These are phyloP conservation scores for Carallia pectinifolia DNA, from an alignment of 345 rosid genomes.

Conservation along the genomic window DNA sequence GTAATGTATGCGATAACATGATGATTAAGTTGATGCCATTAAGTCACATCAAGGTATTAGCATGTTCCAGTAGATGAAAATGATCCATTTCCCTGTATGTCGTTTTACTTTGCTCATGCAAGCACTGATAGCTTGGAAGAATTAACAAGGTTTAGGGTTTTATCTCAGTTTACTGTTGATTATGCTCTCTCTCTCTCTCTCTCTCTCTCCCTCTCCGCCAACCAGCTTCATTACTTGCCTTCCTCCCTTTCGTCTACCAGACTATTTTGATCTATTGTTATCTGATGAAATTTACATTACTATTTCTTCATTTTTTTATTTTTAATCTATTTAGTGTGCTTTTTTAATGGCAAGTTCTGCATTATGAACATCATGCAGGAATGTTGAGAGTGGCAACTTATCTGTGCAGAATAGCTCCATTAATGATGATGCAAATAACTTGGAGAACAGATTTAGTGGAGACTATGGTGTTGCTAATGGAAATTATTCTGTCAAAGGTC, in stretches of 20 bases:
- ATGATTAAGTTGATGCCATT: not conserved
- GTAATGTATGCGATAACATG: not conserved
- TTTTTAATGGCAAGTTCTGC: not conserved
- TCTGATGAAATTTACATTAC: not conserved
- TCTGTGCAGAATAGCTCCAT: not conserved
- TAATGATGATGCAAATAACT: not conserved
- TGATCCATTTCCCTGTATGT: not conserved
- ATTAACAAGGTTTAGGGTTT: too few species aligned
- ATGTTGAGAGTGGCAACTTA: not conserved
- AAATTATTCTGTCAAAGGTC: slow-evolving; percentile 13
- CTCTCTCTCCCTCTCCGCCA: too few species aligned
- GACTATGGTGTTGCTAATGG: not conserved
- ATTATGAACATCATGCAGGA: not conserved
- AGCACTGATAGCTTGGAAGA: too few species aligned
- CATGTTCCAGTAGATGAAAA: not conserved
- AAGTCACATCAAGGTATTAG: not conserved
- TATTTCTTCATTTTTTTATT: not conserved
- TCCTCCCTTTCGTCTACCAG: too few species aligned
- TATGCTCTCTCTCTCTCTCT: too few species aligned
- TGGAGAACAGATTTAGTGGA: not conserved
- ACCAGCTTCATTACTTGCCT: too few species aligned
- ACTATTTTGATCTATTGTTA: too few species aligned
- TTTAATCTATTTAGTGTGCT: not conserved
- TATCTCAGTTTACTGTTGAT: too few species aligned
- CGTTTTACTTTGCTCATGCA: not conserved